Evolutionary conservation across 208 protist species (phyloP).

Genomic region (Wallacemonas rigidus): DNA sequence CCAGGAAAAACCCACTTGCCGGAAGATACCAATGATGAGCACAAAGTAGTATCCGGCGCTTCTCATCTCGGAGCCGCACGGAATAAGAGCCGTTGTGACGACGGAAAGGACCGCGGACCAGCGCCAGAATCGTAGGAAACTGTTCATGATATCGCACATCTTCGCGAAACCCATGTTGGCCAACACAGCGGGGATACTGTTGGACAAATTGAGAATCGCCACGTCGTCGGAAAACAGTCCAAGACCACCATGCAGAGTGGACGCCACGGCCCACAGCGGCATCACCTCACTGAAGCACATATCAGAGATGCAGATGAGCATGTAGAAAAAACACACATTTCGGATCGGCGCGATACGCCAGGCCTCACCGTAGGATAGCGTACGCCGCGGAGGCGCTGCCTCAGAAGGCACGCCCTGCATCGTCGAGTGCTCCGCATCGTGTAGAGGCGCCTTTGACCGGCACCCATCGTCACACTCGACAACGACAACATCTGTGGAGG

Average conservation of each 20-base stretch:
- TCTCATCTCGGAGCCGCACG: slow-evolving; percentile 26
- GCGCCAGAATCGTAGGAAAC: slow-evolving; percentile 37
- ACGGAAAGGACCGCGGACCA: slow-evolving; percentile 16
- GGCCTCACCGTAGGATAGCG: slow-evolving; percentile 47
- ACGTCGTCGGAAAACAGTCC: slow-evolving; percentile 35
- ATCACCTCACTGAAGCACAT: slow-evolving; percentile 58
- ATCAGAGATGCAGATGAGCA: slow-evolving; percentile 48
- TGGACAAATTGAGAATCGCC: slow-evolving; percentile 39
- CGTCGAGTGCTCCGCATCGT: neutral
- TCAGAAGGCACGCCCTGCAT: neutral
- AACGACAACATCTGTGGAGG: slow-evolving; percentile 13
- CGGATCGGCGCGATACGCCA: slow-evolving; percentile 33
- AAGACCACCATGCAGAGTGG: slow-evolving; percentile 35
- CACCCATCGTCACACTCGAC: neutral
- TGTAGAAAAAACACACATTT: slow-evolving; percentile 53
- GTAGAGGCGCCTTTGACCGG: no score
- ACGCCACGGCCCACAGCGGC: slow-evolving; percentile 66
- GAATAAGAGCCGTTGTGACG: slow-evolving; percentile 19
- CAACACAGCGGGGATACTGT: slow-evolving; percentile 42
- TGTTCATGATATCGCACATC: slow-evolving; percentile 28
- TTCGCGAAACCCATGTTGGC: slow-evolving; percentile 50
- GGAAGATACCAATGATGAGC: slow-evolving; percentile 33
- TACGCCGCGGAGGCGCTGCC: neutral
- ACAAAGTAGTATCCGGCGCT: slow-evolving; percentile 32
- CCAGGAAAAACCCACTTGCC: slow-evolving; percentile 41